phyloP scores from a whole-genome alignment of 2,329 filamentous ascomycete genomes.

The Epichloe aotearoae region DNA sequence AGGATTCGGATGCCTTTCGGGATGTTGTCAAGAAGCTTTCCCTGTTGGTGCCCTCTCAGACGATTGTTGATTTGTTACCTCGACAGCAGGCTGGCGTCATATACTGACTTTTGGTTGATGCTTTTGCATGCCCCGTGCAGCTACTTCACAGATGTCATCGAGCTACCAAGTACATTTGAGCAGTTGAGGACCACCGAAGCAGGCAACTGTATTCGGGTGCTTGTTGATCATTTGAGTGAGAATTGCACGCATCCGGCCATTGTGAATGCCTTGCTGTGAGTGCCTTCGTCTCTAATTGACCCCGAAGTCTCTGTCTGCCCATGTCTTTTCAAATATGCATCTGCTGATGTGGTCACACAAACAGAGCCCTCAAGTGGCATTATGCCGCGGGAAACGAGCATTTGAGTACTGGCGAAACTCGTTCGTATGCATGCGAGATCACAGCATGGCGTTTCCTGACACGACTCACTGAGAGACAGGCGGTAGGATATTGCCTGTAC shows the following conservation, averaged over 20 bases:
- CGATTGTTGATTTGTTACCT: not conserved
- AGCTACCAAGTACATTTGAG: conserved; percentile 57
- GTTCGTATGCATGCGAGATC: conserved; percentile 65
- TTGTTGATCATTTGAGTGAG: conserved; percentile 51
- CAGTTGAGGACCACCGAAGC: conserved; percentile 55
- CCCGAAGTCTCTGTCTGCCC: not conserved
- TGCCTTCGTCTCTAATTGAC: conserved; percentile 10
- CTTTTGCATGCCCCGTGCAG: conserved; percentile 22
- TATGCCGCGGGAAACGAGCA: conserved; percentile 51
- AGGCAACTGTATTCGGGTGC: conserved; percentile 39
- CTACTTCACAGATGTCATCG: conserved; percentile 49
- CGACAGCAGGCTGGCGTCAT: not conserved
- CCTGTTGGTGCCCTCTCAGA: conserved; percentile 29
- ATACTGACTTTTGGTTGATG: conserved; percentile 1
- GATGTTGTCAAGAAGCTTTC: conserved; percentile 55
- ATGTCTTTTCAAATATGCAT: not conserved
- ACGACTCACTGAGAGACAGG: conserved; percentile 57
- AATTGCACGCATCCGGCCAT: conserved; percentile 55
- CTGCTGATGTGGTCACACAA: not conserved
- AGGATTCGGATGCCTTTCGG: conserved; percentile 45
- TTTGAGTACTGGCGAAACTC: conserved; percentile 51
- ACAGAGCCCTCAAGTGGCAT: conserved; percentile 61
- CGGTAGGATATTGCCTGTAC: conserved; percentile 60
- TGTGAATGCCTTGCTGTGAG: conserved; percentile 61
- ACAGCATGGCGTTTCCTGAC: conserved; percentile 69